phyloP scores from a whole-genome alignment of 306 rosid species.

The Cicer pinnatifidum region DNA sequence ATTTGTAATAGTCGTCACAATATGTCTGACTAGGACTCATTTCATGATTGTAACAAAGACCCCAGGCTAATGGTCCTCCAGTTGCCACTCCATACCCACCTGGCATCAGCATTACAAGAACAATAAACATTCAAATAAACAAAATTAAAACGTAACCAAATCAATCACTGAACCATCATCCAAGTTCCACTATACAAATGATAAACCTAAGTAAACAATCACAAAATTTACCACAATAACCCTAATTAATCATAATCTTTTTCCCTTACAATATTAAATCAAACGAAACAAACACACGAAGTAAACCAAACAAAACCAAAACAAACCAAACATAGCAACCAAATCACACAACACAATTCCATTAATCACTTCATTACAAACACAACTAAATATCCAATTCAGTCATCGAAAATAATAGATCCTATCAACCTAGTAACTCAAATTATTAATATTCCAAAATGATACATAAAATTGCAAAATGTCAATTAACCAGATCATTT shows the following conservation, averaged over 20 bases:
- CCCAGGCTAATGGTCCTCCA: constrained; percentile 96
- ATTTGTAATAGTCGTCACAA: constrained; percentile 82
- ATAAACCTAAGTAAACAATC: constrained; percentile 10
- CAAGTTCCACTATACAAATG: background rate
- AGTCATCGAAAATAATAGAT: background rate
- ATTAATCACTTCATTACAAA: background rate
- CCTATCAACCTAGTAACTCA: too few species aligned
- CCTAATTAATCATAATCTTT: background rate
- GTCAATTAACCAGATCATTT: too few species aligned
- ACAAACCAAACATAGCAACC: background rate
- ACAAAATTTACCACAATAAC: background rate
- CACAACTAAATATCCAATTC: background rate
- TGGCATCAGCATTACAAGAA: constrained; percentile 48
- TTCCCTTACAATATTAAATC: background rate
- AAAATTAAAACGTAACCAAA: constrained; percentile 25
- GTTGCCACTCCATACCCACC: constrained; percentile 99
- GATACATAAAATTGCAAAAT: too few species aligned
- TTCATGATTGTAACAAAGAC: constrained; percentile 92
- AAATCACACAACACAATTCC: background rate
- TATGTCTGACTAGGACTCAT: constrained; percentile 93
- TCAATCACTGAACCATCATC: background rate
- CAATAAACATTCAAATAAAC: constrained; percentile 12
- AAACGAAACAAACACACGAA: background rate
- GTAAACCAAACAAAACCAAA: background rate
- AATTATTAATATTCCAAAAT: too few species aligned